Conservation (phyloP, 164 flowering plant species). For the Vitis vinifera region ASM3070453v1 NC_081811.1:4212001-4212500, state of each 20-base stretch:
- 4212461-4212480: slow-evolving; percentile 45
- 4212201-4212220: slow-evolving; percentile 10
- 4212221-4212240: neutral
- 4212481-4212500: slow-evolving; percentile 33
- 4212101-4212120: slow-evolving; percentile 6
- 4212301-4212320: slow-evolving; percentile 13
- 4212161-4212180: too few relatives aligned
- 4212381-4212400: slow-evolving; percentile 7
- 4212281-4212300: slow-evolving; percentile 19
- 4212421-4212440: slow-evolving; percentile 22
- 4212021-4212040: neutral
- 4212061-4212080: neutral
- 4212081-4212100: slow-evolving; percentile 22
- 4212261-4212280: slow-evolving; percentile 32
- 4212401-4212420: slow-evolving; percentile 12
- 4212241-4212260: slow-evolving; percentile 4
- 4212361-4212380: neutral
- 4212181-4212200: too few relatives aligned
- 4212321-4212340: slow-evolving; percentile 4
- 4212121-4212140: neutral
- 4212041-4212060: slow-evolving; percentile 17
- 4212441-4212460: slow-evolving; percentile 18
- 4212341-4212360: neutral
- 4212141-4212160: too few relatives aligned
- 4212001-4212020: slow-evolving; percentile 3